Base-by-base conservation (phyloP, 441 rosid species). In the Sinapis alba region DNA sequence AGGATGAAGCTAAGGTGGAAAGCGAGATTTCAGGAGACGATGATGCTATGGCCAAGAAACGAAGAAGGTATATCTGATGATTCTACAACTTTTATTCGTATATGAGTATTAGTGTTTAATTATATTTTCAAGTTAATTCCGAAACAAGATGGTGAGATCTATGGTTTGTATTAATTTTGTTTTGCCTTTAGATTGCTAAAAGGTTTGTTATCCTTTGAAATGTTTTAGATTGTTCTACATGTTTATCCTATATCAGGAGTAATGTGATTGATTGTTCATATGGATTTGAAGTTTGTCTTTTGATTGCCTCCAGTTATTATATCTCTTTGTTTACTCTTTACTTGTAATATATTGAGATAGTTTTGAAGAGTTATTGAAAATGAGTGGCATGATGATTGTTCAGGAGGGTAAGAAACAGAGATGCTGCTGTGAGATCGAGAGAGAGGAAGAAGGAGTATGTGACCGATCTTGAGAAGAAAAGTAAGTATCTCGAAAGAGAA, bases 341-440 rank as follows among this genome's bases (percentile, higher is more conserved):
- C 47, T 12, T 38, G 45, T 36, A 36, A 36, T 36, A 36, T 10
- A 13, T 36, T 36, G 15, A 12, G 47, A 12, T 41, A 41, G 15
- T 41, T 41, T 13, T 41, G 47, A 4, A 41, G 15, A 12, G 41
- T 60, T 30, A 20, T 60, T 30, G 66, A 62, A 34, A 61, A 6
- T 62, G 51, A 32, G 26, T 66, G 27, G 56, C 21, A 11, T 57
- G 56, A 3, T 69, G 51, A 63, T 69, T 77, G 77, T 76, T 57
- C 84, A 94, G 99, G 96, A 86, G 84, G 72, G 68, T 94, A 85
- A 89, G 94, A 73, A 92, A 92, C 65, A 86, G 92, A 83, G 97
- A 94, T 83, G 97, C 97, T 0, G 97, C 97, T 0, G 81, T 90
- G 64, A 81, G 87, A 62, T 94, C 97, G 0, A 90, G 97, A 81